phyloP scores from a whole-genome alignment of 2,329 filamentous ascomycete species.

The Talaromyces sp. region DNA sequence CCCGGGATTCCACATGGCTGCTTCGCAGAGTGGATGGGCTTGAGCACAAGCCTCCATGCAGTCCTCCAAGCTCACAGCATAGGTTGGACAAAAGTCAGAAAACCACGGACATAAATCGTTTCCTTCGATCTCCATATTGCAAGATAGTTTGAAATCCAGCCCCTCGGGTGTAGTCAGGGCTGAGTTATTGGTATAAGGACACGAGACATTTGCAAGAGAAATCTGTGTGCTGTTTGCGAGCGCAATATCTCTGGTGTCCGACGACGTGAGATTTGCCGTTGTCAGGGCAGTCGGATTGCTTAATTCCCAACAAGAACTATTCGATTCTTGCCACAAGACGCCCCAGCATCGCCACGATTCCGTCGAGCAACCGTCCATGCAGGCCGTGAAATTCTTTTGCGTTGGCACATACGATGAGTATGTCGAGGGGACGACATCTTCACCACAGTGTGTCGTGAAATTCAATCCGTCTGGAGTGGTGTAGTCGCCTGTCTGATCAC shows the following conservation, averaged over 20 bases:
- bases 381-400: slow-evolving; percentile 1
- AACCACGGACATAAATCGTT: slow-evolving; percentile 1
- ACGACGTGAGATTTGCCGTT: neutral
- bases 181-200: slow-evolving; percentile 3
- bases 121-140: neutral
- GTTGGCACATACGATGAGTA: neutral
- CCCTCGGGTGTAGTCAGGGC: neutral
- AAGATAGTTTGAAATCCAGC: slow-evolving; percentile 2
- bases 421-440: slow-evolving; percentile 3
- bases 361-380: slow-evolving; percentile 2
- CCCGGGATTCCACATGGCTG: slow-evolving; percentile 5
- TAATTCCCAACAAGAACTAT: slow-evolving; percentile 9
- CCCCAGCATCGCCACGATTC: slow-evolving; percentile 2
- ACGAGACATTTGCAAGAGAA: neutral
- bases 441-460: slow-evolving; percentile 5
- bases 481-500: neutral
- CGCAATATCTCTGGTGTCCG: neutral
- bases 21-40: slow-evolving; percentile 4
- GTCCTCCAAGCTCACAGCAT: slow-evolving; percentile 2
- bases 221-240: neutral
- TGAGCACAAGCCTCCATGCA: slow-evolving; percentile 6
- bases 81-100: neutral
- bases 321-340: slow-evolving; percentile 4
- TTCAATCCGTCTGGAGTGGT: slow-evolving; percentile 8
- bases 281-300: neutral